These are phyloP conservation scores for Kwoniella pini DNA, from an alignment of 768 basidiomycete species.

Conservation along the genomic window DNA sequence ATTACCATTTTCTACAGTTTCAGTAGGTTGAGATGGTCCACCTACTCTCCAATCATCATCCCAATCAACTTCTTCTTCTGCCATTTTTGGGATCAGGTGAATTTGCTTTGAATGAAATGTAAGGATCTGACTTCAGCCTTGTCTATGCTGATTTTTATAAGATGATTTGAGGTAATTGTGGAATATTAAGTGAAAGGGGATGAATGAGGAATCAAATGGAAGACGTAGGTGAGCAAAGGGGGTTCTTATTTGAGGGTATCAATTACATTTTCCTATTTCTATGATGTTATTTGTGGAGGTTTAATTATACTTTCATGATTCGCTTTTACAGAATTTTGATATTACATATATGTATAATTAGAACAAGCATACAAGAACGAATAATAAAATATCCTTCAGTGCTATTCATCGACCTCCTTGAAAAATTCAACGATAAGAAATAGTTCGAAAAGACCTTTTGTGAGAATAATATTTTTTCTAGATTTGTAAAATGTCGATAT, in stretches of 20 bases:
- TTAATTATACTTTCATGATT: too few species aligned
- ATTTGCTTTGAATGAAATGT: too few species aligned
- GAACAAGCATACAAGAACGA: too few species aligned
- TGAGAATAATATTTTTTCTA: too few species aligned
- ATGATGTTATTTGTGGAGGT: background rate
- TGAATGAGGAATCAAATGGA: background rate
- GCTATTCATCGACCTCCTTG: too few species aligned
- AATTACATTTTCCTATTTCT: background rate
- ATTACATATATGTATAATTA: too few species aligned
- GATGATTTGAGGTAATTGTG: background rate
- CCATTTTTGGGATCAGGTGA: conserved; percentile 18
- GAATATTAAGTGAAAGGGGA: background rate
- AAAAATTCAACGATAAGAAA: too few species aligned
- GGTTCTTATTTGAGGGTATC: background rate
- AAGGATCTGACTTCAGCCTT: too few species aligned
- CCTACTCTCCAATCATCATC: conserved; percentile 19
- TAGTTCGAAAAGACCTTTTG: too few species aligned
- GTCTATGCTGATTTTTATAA: background rate
- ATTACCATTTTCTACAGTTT: conserved; percentile 8
- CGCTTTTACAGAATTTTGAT: too few species aligned
- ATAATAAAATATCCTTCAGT: too few species aligned
- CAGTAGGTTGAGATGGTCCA: conserved; percentile 6
- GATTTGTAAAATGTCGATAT: too few species aligned
- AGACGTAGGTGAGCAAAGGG: background rate
- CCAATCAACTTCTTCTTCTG: conserved; percentile 39